phyloP scores from a whole-genome alignment of 805 yeast genomes.

The Kodamaea nitidulidarum region DNA sequence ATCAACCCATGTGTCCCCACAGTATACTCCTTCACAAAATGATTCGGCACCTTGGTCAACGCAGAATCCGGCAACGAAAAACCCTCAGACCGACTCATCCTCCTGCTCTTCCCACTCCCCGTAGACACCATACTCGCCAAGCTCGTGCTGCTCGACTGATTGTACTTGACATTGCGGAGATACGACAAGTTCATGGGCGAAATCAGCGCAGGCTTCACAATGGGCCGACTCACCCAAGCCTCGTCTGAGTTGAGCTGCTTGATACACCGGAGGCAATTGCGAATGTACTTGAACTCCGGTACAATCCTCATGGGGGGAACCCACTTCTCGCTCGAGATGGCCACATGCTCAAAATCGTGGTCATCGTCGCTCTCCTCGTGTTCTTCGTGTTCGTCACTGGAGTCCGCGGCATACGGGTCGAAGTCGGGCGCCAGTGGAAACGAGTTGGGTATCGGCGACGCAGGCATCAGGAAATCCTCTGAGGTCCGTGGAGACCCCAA shows the following conservation, averaged over 20 bases:
- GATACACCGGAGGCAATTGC: slow-evolving; percentile 55
- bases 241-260: slow-evolving; percentile 50
- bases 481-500: too few relatives aligned
- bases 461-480: too few relatives aligned
- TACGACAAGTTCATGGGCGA: slow-evolving; percentile 20
- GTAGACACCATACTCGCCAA: slow-evolving; percentile 16
- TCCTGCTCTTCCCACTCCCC: slow-evolving; percentile 5
- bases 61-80: slow-evolving; percentile 22
- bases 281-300: slow-evolving; percentile 38
- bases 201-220: slow-evolving; percentile 35
- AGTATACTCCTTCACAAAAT: slow-evolving; percentile 30
- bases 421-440: neutral
- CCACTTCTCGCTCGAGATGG: slow-evolving; percentile 38
- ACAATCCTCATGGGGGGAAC: slow-evolving; percentile 37
- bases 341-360: neutral
- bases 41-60: slow-evolving; percentile 27
- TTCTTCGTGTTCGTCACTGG: slow-evolving; percentile 21
- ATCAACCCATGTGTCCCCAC: slow-evolving; percentile 38
- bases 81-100: slow-evolving; percentile 3
- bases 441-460: too few relatives aligned
- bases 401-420: neutral
- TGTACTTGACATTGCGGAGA: slow-evolving; percentile 18
- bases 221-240: slow-evolving; percentile 48
- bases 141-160: slow-evolving; percentile 15
- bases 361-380: slow-evolving; percentile 13